These are phyloP conservation scores for Umbelopsis sp. DNA, from an alignment of 192 early-diverging fungal species.

Conservation along the genomic window DNA sequence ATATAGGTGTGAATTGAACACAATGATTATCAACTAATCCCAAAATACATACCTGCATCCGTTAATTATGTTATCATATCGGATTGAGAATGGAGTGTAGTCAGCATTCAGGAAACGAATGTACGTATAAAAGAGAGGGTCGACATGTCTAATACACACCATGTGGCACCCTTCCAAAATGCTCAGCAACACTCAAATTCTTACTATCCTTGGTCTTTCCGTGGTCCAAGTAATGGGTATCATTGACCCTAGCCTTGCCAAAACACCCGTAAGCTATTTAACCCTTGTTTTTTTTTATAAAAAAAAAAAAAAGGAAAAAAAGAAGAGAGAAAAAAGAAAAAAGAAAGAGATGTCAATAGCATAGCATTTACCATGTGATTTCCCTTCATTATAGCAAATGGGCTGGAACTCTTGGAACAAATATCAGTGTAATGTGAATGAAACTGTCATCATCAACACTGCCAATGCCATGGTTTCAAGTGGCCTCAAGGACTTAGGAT, in stretches of 20 bases:
- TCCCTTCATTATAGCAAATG: neutral
- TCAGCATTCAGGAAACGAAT: too few species aligned
- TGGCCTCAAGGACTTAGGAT: constrained; percentile 48
- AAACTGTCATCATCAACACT: constrained; percentile 48
- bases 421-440: constrained; percentile 53
- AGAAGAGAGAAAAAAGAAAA: too few species aligned
- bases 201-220: constrained; percentile 8
- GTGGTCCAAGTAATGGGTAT: neutral
- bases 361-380: neutral
- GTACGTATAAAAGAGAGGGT: neutral
- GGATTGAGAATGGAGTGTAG: too few species aligned
- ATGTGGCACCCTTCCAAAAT: neutral
- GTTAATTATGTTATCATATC: too few species aligned
- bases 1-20: constrained; percentile 2
- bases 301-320: too few species aligned
- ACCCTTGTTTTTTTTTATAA: neutral
- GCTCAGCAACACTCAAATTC: neutral
- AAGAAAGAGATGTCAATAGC: too few species aligned
- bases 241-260: constrained; percentile 9
- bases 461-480: constrained; percentile 47
- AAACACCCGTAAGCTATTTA: neutral
- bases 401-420: constrained; percentile 63
- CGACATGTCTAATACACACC: neutral
- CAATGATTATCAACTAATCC: neutral
- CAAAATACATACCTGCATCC: too few species aligned